Evolutionary conservation across 148 eudicot species (phyloP).

Genomic region (Salicornia ramosissima): DNA sequence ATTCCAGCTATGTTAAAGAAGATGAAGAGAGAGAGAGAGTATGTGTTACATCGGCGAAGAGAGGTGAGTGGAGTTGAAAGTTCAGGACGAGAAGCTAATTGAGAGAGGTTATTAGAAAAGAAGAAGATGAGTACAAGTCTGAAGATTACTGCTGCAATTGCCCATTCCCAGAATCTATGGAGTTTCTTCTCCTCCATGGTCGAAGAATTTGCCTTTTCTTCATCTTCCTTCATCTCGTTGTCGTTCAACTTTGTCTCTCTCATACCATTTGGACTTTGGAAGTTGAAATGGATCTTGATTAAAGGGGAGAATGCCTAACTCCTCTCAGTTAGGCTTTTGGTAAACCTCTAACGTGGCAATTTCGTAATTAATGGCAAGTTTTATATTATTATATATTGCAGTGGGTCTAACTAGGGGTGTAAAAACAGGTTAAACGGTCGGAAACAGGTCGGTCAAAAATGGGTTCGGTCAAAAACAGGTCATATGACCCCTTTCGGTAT

Average conservation of each 20-base stretch:
- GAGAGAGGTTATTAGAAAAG: constrained; percentile 48
- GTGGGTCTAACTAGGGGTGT: no score
- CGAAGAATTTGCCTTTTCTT: constrained; percentile 2
- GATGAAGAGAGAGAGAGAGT: constrained; percentile 18
- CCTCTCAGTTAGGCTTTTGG: no score
- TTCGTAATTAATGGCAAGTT: no score
- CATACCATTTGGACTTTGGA: neutral
- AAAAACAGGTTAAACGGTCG: no score
- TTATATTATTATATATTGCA: no score
- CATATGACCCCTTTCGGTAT: no score
- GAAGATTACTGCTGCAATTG: constrained; percentile 48
- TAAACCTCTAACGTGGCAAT: no score
- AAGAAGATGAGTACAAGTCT: constrained; percentile 57
- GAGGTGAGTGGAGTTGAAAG: constrained; percentile 92
- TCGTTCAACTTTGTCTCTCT: neutral
- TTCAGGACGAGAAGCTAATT: constrained; percentile 70
- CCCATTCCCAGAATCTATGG: constrained; percentile 64
- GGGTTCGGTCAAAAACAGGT: no score
- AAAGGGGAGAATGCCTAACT: no score
- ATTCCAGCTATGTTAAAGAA: no score
- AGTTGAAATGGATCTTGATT: constrained; percentile 4
- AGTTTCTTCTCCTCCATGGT: constrained; percentile 17
- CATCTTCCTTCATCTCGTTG: neutral
- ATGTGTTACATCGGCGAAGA: constrained; percentile 89
- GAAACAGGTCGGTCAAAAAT: no score